These are phyloP conservation scores for Candida silvatica DNA, from an alignment of 805 yeast species.

Conservation along the genomic window DNA sequence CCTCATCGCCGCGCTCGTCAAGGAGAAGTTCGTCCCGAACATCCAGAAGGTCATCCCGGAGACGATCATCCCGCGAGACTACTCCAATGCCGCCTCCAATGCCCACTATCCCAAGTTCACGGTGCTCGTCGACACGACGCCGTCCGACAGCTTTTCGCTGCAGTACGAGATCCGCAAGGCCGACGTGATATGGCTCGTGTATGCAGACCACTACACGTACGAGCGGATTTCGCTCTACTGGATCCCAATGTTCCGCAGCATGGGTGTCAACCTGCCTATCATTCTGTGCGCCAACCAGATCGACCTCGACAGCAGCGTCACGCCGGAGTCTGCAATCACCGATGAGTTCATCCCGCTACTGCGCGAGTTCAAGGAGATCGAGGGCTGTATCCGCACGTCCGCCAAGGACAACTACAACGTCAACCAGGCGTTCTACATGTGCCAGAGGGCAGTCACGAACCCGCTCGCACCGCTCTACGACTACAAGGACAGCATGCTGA, in stretches of 20 bases:
- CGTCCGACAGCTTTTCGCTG: conserved; percentile 51
- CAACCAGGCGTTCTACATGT: conserved; percentile 84
- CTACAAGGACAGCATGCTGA: conserved; percentile 77
- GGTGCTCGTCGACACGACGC: conserved; percentile 70
- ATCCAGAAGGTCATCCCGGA: conserved; percentile 78
- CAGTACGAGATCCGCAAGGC: conserved; percentile 75
- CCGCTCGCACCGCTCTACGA: conserved; percentile 92
- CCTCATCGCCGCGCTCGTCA: conserved; percentile 69
- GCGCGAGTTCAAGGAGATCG: conserved; percentile 90
- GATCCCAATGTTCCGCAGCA: conserved; percentile 87
- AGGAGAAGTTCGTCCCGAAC: conserved; percentile 71
- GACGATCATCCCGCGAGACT: conserved; percentile 71
- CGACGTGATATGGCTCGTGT: conserved; percentile 90
- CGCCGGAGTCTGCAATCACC: conserved; percentile 39
- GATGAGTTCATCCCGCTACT: conserved; percentile 83
- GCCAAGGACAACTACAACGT: conserved; percentile 81
- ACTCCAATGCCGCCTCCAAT: conserved; percentile 39
- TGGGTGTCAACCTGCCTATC: conserved; percentile 93
- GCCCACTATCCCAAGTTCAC: conserved; percentile 57
- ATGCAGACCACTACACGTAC: conserved; percentile 89
- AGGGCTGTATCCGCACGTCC: conserved; percentile 82
- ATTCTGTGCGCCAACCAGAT: conserved; percentile 73
- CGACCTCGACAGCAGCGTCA: conserved; percentile 22
- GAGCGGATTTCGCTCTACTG: conserved; percentile 88
- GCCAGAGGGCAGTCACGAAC: conserved; percentile 87